These are phyloP conservation scores for Aspergillus ostianus DNA, from an alignment of 495 filamentous ascomycete species.

Conservation along the genomic window DNA sequence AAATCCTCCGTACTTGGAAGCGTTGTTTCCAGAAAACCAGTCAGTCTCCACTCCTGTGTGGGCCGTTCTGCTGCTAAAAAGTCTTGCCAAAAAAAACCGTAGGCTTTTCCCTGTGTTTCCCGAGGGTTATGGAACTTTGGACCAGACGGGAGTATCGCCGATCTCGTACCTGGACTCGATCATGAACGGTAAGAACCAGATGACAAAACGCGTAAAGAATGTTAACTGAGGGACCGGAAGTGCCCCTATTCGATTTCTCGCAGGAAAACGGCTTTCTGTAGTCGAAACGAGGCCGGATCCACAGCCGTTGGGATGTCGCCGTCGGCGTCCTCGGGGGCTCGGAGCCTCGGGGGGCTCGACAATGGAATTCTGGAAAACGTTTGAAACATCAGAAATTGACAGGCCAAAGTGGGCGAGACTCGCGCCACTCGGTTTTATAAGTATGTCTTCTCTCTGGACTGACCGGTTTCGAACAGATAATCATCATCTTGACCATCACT, in stretches of 20 bases:
- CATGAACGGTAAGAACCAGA: slow-evolving; percentile 31
- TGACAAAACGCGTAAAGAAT: not conserved
- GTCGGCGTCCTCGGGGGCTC: not conserved
- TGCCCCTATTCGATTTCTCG: slow-evolving; percentile 32
- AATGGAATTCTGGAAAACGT: not conserved
- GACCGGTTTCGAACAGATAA: not conserved
- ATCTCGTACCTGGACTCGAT: slow-evolving; percentile 36
- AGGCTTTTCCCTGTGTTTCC: slow-evolving; percentile 6
- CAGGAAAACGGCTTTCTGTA: slow-evolving; percentile 21
- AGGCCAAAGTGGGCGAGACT: not conserved
- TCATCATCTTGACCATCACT: not conserved
- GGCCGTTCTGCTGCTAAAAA: not conserved
- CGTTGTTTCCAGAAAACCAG: slow-evolving; percentile 7
- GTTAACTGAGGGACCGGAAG: slow-evolving; percentile 2
- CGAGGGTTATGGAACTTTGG: slow-evolving; percentile 4
- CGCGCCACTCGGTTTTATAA: not conserved
- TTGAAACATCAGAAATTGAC: not conserved
- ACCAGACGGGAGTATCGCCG: slow-evolving; percentile 22
- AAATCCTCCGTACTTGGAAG: slow-evolving; percentile 1
- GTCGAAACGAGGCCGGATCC: not conserved
- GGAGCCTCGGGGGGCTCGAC: slow-evolving; percentile 14
- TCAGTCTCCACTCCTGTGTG: not conserved
- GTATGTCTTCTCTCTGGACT: not conserved
- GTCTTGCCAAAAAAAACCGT: not conserved
- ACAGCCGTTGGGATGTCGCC: not conserved